Evolutionary conservation across 805 yeast genomes (phyloP).

Genomic region (Ogataea ramenticola): DNA sequence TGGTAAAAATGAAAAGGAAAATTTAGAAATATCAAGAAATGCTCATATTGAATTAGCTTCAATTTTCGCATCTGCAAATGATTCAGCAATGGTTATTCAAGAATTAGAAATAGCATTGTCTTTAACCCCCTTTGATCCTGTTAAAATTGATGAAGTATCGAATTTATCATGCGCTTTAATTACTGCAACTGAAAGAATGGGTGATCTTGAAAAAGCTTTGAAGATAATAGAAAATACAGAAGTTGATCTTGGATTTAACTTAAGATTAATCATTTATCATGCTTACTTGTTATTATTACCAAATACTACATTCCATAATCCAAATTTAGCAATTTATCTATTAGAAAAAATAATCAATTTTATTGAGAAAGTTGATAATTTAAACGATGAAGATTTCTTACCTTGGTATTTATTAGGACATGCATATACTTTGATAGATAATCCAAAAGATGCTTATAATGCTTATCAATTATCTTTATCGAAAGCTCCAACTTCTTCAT

Average conservation of each 20-base stretch:
- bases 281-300: conserved; percentile 40
- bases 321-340: conserved; percentile 29
- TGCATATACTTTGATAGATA: conserved; percentile 39
- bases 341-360: conserved; percentile 25
- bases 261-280: conserved; percentile 38
- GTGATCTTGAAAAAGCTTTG: conserved; percentile 42
- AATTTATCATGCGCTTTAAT: conserved; percentile 49
- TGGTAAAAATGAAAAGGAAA: conserved; percentile 19
- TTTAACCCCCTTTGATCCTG: conserved; percentile 38
- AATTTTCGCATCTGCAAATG: conserved; percentile 43
- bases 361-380: conserved; percentile 4
- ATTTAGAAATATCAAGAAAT: conserved; percentile 39
- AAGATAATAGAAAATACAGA: conserved; percentile 43
- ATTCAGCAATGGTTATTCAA: conserved; percentile 39
- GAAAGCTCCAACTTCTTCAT: conserved; percentile 45
- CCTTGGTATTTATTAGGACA: conserved; percentile 52
- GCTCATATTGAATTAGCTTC: conserved; percentile 52
- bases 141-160: conserved; percentile 38
- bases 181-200: conserved; percentile 42
- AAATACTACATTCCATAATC: conserved; percentile 22
- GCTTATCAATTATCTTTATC: conserved; percentile 47
- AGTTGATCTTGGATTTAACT: conserved; percentile 34
- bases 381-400: conserved; percentile 39
- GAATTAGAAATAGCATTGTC: conserved; percentile 45
- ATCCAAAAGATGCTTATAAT: conserved; percentile 47